Conservation (phyloP, 257 asterid genomes). For the Solanum medicagineum region DNA sequence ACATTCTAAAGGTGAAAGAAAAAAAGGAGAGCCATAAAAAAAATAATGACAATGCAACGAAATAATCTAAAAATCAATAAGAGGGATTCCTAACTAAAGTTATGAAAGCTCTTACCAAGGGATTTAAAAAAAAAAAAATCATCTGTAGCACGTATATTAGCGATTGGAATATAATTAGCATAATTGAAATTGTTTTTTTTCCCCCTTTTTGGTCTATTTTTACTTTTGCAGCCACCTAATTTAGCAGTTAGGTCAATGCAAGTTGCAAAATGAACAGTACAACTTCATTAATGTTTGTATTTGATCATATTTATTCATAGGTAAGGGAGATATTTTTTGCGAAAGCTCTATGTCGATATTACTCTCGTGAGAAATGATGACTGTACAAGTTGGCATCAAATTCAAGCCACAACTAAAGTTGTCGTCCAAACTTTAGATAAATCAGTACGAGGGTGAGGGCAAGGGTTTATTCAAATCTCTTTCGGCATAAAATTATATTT, state of each 20-base stretch:
- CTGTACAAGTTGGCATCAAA: background rate
- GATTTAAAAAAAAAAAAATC: background rate
- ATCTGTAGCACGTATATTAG: background rate
- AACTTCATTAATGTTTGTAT: background rate
- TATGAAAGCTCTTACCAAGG: no score
- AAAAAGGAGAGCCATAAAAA: no score
- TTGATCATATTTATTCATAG: background rate
- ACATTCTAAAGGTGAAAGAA: no score
- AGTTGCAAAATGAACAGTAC: background rate
- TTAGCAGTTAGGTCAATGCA: no score
- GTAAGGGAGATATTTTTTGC: background rate
- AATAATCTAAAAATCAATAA: no score
- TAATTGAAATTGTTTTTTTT: background rate
- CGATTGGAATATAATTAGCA: background rate
- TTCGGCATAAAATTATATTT: background rate
- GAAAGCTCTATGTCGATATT: background rate
- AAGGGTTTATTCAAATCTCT: background rate
- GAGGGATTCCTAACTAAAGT: no score
- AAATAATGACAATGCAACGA: no score
- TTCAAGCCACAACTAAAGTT: background rate
- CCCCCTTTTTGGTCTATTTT: no score
- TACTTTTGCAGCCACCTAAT: no score
- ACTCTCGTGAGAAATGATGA: background rate
- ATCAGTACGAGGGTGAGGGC: background rate
- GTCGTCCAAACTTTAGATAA: background rate